A percentile compares a stretch with the other conserved stretches of the same genome.
phyloP scores from a whole-genome alignment of 1,139 yeast genomes.

The Taphrina populina region DNA sequence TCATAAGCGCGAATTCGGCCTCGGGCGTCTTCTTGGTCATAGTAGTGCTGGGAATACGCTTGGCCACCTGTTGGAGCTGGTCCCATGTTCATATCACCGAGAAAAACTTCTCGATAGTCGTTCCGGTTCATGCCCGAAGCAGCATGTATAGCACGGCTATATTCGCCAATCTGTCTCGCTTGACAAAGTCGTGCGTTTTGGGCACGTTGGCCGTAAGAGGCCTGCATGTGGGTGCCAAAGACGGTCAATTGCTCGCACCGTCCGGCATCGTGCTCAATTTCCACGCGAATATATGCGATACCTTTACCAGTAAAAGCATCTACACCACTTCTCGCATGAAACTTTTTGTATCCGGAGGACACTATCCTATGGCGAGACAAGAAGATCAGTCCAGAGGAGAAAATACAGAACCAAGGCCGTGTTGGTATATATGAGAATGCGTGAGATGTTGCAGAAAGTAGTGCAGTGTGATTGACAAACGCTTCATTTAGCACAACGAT shows the following conservation, averaged over 20 bases:
- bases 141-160: background rate
- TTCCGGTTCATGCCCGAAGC: too few relatives aligned
- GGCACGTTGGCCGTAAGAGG: slow-evolving; percentile 5
- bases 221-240: slow-evolving; percentile 25
- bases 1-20: slow-evolving; percentile 10
- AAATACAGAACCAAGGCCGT: background rate
- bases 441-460: slow-evolving; percentile 6
- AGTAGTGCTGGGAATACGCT: slow-evolving; percentile 12
- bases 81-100: slow-evolving; percentile 20
- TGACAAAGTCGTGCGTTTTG: slow-evolving; percentile 23
- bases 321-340: background rate
- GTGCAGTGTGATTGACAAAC: slow-evolving; percentile 16
- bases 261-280: background rate
- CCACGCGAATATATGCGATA: slow-evolving; percentile 2
- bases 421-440: background rate
- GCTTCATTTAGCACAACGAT: slow-evolving; percentile 23
- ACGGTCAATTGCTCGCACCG: background rate
- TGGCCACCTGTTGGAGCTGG: background rate
- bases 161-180: slow-evolving; percentile 7
- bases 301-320: slow-evolving; percentile 25
- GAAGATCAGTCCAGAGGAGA: slow-evolving; percentile 20
- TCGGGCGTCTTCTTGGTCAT: slow-evolving; percentile 5
- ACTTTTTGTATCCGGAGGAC: background rate
- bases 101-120: background rate
- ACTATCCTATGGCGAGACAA: slow-evolving; percentile 5